These are phyloP conservation scores for Vanrija pseudolonga DNA, from an alignment of 1,284 basidiomycete genomes.

Conservation along the genomic window DNA sequence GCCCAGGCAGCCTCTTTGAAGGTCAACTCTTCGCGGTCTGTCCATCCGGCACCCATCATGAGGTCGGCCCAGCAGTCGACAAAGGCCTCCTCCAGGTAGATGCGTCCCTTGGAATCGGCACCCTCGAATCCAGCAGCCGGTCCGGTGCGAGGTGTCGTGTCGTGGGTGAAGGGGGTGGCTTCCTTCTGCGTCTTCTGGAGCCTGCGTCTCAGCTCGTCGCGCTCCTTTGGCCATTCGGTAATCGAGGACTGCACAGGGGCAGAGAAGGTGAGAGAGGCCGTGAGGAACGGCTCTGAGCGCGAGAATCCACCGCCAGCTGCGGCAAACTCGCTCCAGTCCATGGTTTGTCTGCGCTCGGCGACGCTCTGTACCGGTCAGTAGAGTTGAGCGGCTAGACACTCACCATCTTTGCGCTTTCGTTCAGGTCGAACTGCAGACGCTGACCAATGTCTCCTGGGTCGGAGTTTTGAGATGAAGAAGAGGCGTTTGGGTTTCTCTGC, in stretches of 20 bases:
- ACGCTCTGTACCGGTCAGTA: conserved; percentile 55
- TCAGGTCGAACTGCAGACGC: conserved; percentile 79
- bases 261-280: conserved; percentile 74
- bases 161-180: conserved; percentile 75
- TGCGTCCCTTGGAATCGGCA: conserved; percentile 58
- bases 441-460: conserved; percentile 46
- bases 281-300: conserved; percentile 66
- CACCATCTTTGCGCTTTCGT: conserved; percentile 74
- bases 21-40: conserved; percentile 66
- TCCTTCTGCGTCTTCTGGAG: conserved; percentile 76
- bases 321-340: conserved; percentile 84
- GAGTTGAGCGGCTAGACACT: conserved; percentile 36
- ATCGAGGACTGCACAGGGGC: conserved; percentile 64
- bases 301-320: conserved; percentile 63
- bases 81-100: conserved; percentile 75
- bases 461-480: not conserved
- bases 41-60: conserved; percentile 73
- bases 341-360: conserved; percentile 66
- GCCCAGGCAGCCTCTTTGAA: conserved; percentile 86
- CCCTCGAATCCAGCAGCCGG: conserved; percentile 8
- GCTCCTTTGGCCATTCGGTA: conserved; percentile 66
- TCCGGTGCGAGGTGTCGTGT: conserved; percentile 68
- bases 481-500: conserved; percentile 46
- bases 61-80: conserved; percentile 82
- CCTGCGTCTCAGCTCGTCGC: conserved; percentile 67